Evolutionary conservation across 257 asterid genomes (phyloP), one percentile per base, ranked within the genome.

Genomic region (Leptodermis oblonga): DNA sequence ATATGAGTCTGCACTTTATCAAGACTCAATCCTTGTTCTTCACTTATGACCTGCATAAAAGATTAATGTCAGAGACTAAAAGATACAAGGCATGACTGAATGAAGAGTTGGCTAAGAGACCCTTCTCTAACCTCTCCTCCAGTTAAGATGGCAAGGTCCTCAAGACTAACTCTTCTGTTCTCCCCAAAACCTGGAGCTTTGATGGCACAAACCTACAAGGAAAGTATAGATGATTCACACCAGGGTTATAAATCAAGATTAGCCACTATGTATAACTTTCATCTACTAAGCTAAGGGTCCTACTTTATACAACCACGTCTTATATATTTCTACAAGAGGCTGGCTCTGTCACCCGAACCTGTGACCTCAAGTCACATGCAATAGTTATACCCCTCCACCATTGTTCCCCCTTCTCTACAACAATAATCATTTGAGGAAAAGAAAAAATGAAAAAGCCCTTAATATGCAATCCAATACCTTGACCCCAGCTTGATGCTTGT

Each of bases 151-250:
- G 96, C 95, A 60, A 92, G 98, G 74, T 92, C 98, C 80, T 87
- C 95, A 74, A 92, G 66, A 79, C 73, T 92, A 73, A 92, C 92
- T 85, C 89, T 81, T 80, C 82, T 83, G 79, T 77, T 89, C 66
- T 92, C 98, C 78, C 98, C 98, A 87, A 89, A 92, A 77, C 95
- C 96, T 79, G 98, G 95, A 83, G 98, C 87, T 86, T 92, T 89
- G 78, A 92, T 87, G 70, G 95, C 98, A 86, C 96, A 92, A 55
- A 92, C 92, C 97, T 91, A 78, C 26, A 81, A 73, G 33, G 28
- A 5, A 58, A 70, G 74, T 45, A 65, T 17, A 14, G 71, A 60
- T 54, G 60, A 56, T 70, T 48, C 71, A 26, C 64, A 58, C 11
- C 17, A 53, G 23, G 48, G 30, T 20, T 33, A 53, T 11, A 18